Conservation (phyloP, 768 basidiomycete species). For the Clitopilus passeckerianus region DNA sequence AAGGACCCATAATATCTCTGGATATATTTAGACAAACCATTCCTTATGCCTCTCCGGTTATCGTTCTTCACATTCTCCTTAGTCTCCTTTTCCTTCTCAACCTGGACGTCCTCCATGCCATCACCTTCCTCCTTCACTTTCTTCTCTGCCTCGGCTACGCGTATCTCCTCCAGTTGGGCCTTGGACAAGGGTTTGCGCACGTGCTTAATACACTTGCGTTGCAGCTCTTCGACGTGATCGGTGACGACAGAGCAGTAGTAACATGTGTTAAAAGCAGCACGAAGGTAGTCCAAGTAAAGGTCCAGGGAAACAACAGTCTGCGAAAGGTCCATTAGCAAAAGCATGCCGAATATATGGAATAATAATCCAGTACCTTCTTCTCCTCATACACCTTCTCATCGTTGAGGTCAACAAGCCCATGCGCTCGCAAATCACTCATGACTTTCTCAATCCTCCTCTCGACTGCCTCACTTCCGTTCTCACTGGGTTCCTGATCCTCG, state of each 20-base stretch:
- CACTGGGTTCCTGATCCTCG: conserved; percentile 53
- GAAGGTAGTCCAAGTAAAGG: conserved; percentile 89
- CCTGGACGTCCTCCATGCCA: conserved; percentile 32
- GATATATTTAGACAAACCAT: conserved; percentile 43
- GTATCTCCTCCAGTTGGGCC: conserved; percentile 54
- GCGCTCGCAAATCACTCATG: conserved; percentile 63
- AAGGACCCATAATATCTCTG: neutral
- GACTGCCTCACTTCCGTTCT: conserved; percentile 72
- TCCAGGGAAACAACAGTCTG: conserved; percentile 84
- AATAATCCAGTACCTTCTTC: conserved; percentile 54
- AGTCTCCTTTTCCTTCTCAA: conserved; percentile 29
- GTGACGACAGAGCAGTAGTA: conserved; percentile 95
- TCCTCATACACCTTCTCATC: conserved; percentile 64
- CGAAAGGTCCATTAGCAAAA: conserved; percentile 12
- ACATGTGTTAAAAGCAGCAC: conserved; percentile 90
- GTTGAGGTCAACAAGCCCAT: conserved; percentile 50
- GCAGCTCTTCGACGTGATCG: conserved; percentile 92
- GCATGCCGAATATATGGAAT: neutral
- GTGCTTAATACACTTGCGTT: conserved; percentile 93
- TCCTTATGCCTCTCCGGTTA: conserved; percentile 45
- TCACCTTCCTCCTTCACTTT: conserved; percentile 34
- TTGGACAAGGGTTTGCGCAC: conserved; percentile 72
- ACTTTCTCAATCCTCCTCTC: conserved; percentile 79
- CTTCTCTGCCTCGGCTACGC: conserved; percentile 50
- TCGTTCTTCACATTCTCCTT: conserved; percentile 24